phyloP scores from a whole-genome alignment of 371 early-diverging fungal species.

The Amoeboradix gromovi region DNA sequence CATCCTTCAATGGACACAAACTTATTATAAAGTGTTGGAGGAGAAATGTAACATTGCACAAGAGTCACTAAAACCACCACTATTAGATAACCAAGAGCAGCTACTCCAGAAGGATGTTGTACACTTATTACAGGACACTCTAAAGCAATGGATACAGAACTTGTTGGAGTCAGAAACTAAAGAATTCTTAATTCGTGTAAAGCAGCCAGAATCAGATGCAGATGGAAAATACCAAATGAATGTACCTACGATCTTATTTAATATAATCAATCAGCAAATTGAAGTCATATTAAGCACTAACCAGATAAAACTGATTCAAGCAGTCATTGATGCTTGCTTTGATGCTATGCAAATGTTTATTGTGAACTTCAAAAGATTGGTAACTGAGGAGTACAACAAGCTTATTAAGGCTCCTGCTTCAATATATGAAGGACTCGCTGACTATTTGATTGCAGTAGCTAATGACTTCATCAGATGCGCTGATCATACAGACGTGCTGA shows the following conservation, averaged over 20 bases:
- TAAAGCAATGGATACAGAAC: conserved; percentile 66
- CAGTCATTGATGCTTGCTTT: conserved; percentile 57
- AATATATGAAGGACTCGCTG: conserved; percentile 43
- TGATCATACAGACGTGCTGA: conserved; percentile 53
- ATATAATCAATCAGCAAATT: conserved; percentile 83
- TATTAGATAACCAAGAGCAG: conserved; percentile 72
- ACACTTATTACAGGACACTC: conserved; percentile 43
- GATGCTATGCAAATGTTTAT: conserved; percentile 46
- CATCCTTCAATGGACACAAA: conserved; percentile 55
- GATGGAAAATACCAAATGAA: conserved; percentile 45
- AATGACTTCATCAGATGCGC: conserved; percentile 64
- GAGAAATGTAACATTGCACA: conserved; percentile 52
- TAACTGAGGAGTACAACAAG: conserved; percentile 35
- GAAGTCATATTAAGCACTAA: conserved; percentile 50
- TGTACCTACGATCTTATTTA: conserved; percentile 55
- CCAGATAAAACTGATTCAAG: conserved; percentile 48
- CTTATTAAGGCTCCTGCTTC: conserved; percentile 36
- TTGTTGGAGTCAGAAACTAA: conserved; percentile 47
- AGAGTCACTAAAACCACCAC: conserved; percentile 56
- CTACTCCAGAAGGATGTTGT: conserved; percentile 54
- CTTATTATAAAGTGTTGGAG: conserved; percentile 61
- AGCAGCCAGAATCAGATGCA: conserved; percentile 41
- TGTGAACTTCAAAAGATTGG: conserved; percentile 35
- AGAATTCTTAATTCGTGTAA: conserved; percentile 36
- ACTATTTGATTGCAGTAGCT: conserved; percentile 70